Evolutionary conservation across 106 monocot genomes (phyloP).

Genomic region (Dendrobium chrysotoxum): DNA sequence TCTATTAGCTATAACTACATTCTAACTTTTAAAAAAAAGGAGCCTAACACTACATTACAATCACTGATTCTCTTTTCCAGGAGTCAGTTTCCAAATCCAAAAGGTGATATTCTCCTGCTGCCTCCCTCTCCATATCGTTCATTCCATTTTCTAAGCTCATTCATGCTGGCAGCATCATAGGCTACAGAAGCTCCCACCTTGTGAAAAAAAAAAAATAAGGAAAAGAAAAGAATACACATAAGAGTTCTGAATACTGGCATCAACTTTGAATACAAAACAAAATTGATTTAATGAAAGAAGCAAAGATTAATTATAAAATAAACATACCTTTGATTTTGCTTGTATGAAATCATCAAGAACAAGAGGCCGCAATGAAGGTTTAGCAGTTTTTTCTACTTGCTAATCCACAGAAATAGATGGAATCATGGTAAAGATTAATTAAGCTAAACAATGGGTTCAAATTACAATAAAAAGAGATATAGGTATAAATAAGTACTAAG

Average conservation of each 20-base stretch:
- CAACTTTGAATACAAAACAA: not conserved
- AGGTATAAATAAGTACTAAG: too few relatives aligned
- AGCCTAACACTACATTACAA: not conserved
- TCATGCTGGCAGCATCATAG: constrained; percentile 86
- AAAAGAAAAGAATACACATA: not conserved
- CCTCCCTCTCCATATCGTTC: constrained; percentile 96
- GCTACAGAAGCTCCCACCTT: constrained; percentile 95
- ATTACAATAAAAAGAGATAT: too few relatives aligned
- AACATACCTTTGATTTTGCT: constrained; percentile 81
- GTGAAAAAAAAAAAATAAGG: too few relatives aligned
- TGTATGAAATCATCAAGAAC: constrained; percentile 69
- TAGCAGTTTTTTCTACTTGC: constrained; percentile 23
- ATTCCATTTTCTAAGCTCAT: constrained; percentile 92
- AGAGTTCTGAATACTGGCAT: not conserved
- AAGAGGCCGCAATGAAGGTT: constrained; percentile 51
- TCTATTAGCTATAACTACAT: not conserved
- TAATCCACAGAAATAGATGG: constrained; percentile 11
- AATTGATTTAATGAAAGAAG: not conserved
- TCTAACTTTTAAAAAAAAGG: not conserved
- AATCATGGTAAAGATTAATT: not conserved
- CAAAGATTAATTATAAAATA: not conserved
- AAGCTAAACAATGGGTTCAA: too few relatives aligned
- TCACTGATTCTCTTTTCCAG: not conserved
- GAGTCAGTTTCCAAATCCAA: constrained; percentile 63
- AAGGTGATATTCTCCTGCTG: constrained; percentile 61